Evolutionary conservation across 1,284 basidiomycete species (phyloP).

Genomic region (Fistulina hepatica): DNA sequence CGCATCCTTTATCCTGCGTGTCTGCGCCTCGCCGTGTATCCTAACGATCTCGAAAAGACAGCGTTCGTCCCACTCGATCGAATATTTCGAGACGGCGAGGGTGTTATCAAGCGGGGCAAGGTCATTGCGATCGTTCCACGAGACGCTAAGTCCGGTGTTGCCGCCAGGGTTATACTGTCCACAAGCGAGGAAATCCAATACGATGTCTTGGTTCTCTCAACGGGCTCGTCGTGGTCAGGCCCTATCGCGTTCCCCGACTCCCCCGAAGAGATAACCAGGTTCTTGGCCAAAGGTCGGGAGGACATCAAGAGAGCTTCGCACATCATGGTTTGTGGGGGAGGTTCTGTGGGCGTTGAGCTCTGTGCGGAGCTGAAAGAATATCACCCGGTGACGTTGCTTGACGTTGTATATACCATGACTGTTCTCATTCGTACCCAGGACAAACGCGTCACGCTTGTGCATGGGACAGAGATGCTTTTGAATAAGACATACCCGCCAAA

Average conservation of each 20-base stretch:
- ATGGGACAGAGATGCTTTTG: constrained; percentile 39
- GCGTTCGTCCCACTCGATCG: constrained; percentile 36
- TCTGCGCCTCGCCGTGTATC: constrained; percentile 17
- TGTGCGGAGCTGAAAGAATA: constrained; percentile 48
- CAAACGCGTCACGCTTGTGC: constrained; percentile 56
- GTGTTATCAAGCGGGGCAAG: constrained; percentile 33
- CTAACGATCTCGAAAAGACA: constrained; percentile 27
- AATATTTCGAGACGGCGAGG: constrained; percentile 31
- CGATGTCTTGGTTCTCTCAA: constrained; percentile 42
- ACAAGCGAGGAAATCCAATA: constrained; percentile 39
- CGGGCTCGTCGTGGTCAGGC: constrained; percentile 43
- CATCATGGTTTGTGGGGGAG: constrained; percentile 52
- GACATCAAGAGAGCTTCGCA: constrained; percentile 37
- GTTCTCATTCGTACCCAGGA: constrained; percentile 23
- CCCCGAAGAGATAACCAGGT: constrained; percentile 26
- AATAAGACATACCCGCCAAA: constrained; percentile 47
- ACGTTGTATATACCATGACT: constrained; percentile 5
- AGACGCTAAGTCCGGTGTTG: constrained; percentile 28
- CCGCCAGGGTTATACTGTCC: constrained; percentile 39
- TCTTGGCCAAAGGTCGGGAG: constrained; percentile 30
- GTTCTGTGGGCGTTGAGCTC: constrained; percentile 49
- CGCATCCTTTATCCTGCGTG: constrained; percentile 26
- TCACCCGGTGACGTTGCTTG: constrained; percentile 31
- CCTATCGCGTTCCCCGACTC: constrained; percentile 33
- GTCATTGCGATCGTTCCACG: constrained; percentile 33